phyloP scores from a whole-genome alignment of 1,284 basidiomycete species.

The Ustilago crameri region DNA sequence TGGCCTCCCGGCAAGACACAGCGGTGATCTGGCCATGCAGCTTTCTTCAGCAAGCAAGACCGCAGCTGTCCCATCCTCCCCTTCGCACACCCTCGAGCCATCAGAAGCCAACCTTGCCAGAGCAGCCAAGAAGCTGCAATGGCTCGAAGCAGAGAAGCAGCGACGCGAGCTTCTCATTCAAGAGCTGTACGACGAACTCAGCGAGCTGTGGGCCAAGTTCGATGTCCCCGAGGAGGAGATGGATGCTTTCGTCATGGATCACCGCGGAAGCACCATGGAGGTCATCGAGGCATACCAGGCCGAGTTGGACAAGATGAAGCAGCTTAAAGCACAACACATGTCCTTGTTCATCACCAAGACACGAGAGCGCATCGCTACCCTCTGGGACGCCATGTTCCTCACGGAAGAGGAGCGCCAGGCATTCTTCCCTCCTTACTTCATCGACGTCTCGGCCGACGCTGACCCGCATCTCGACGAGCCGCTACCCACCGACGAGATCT shows the following conservation, averaged over 20 bases:
- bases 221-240: constrained; percentile 66
- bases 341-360: constrained; percentile 85
- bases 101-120: constrained; percentile 36
- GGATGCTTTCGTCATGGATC: constrained; percentile 65
- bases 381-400: constrained; percentile 89
- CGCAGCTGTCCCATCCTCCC: constrained; percentile 16
- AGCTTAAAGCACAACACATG: constrained; percentile 87
- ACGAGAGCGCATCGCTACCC: constrained; percentile 79
- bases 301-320: constrained; percentile 89
- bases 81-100: constrained; percentile 47
- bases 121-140: constrained; percentile 30
- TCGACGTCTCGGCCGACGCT: constrained; percentile 45
- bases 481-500: constrained; percentile 70
- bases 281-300: constrained; percentile 83
- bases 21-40: constrained; percentile 33
- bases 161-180: constrained; percentile 62
- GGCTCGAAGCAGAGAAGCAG: constrained; percentile 60
- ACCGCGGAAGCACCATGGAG: constrained; percentile 79
- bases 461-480: constrained; percentile 42
- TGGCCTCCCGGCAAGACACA: constrained; percentile 26
- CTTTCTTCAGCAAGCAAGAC: constrained; percentile 28
- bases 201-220: constrained; percentile 64
- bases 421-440: constrained; percentile 49
- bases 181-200: constrained; percentile 64
- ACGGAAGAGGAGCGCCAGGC: constrained; percentile 82